A percentile compares a stretch with the other conserved stretches of the same genome.
Evolutionary conservation across 164 flowering plant species (phyloP).

Genomic region (Paratinospora sagittata): DNA sequence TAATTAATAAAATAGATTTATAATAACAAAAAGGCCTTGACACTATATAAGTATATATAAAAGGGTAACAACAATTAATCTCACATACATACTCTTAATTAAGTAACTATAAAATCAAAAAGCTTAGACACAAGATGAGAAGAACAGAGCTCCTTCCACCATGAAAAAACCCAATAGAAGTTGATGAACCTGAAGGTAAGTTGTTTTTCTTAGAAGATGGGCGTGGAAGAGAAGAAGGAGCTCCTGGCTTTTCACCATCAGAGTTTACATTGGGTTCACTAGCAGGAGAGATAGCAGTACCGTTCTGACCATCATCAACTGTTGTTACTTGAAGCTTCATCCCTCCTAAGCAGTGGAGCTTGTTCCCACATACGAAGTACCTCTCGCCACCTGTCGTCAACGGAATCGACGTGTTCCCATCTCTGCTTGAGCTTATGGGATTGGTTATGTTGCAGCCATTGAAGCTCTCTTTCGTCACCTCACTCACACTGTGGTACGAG

Average conservation of each 20-base stretch:
- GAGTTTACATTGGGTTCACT: slow-evolving; percentile 28
- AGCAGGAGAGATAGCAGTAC: too few relatives aligned
- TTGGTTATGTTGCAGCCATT: slow-evolving; percentile 29
- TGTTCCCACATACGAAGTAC: slow-evolving; percentile 52
- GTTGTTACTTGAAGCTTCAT: slow-evolving; percentile 41
- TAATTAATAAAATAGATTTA: too few relatives aligned
- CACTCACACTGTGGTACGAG: slow-evolving; percentile 37
- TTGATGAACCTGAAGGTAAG: slow-evolving; percentile 8
- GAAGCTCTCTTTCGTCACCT: slow-evolving; percentile 30
- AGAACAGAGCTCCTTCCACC: slow-evolving; percentile 12
- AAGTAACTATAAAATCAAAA: too few relatives aligned
- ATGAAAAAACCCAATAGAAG: slow-evolving; percentile 23
- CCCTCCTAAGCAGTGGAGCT: slow-evolving; percentile 42
- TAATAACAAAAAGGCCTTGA: too few relatives aligned
- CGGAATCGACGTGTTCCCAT: slow-evolving; percentile 33
- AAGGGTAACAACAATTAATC: too few relatives aligned
- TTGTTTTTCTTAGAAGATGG: slow-evolving; percentile 39
- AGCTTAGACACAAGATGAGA: not conserved
- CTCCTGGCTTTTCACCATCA: not conserved
- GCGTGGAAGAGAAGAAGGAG: slow-evolving; percentile 12
- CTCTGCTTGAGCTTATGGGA: slow-evolving; percentile 18
- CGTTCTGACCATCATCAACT: slow-evolving; percentile 14
- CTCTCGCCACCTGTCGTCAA: slow-evolving; percentile 31
- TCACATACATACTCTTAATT: too few relatives aligned
- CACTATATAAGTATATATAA: too few relatives aligned